Conservation (phyloP, 2,329 filamentous ascomycete species). For the Fusarium continuum region DNA sequence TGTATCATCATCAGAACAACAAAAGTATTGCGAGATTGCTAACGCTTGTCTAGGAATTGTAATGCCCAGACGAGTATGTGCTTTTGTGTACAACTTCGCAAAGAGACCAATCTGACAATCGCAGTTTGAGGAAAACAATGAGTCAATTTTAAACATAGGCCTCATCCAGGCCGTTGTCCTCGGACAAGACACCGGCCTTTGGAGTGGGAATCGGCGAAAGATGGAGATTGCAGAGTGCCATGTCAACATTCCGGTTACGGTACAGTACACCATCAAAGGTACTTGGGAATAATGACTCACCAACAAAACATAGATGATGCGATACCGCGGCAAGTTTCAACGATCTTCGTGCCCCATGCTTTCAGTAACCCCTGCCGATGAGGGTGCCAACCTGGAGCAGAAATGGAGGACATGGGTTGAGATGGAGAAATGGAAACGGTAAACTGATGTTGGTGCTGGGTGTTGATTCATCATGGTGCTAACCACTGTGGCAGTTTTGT, state of each 20-base stretch:
- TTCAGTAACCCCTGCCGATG: conserved; percentile 61
- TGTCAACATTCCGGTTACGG: conserved; percentile 55
- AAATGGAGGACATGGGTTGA: conserved; percentile 74
- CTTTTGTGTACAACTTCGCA: background rate
- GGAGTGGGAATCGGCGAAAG: conserved; percentile 64
- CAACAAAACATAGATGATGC: conserved; percentile 57
- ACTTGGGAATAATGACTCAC: background rate
- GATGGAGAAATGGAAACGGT: conserved; percentile 73
- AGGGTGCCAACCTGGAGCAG: conserved; percentile 63
- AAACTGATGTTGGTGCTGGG: background rate
- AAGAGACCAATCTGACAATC: background rate
- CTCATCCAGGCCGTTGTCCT: conserved; percentile 60
- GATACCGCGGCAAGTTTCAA: conserved; percentile 67
- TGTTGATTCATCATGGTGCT: background rate
- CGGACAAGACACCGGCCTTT: conserved; percentile 60
- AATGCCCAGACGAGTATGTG: conserved; percentile 45
- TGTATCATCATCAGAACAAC: conserved; percentile 20
- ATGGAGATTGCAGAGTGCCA: conserved; percentile 66
- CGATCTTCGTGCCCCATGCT: conserved; percentile 63
- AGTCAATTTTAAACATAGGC: conserved; percentile 56
- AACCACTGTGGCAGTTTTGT: conserved; percentile 57
- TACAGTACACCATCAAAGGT: conserved; percentile 40
- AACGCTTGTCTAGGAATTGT: conserved; percentile 40
- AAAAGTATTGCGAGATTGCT: background rate
- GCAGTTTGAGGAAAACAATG: conserved; percentile 61